phyloP scores from a whole-genome alignment of 73 alveolate genomes.

The Urostyla sp. region DNA sequence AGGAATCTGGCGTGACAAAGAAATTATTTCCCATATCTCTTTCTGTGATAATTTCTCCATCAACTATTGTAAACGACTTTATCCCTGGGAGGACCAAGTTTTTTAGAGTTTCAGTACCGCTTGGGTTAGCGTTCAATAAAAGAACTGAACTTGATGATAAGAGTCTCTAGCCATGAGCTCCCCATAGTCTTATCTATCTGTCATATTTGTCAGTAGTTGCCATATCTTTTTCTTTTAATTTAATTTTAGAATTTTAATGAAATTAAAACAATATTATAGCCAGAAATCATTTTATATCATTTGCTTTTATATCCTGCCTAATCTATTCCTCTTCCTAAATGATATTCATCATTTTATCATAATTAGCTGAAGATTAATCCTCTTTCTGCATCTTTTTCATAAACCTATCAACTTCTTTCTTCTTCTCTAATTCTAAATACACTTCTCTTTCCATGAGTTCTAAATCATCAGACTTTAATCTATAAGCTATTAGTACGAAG shows the following conservation, averaged over 20 bases:
- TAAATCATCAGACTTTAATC: constrained; percentile 70
- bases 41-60: constrained; percentile 76
- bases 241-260: too few relatives aligned
- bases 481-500: constrained; percentile 56
- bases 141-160: constrained; percentile 57
- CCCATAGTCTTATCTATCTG: constrained; percentile 86
- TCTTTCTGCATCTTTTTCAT: constrained; percentile 12
- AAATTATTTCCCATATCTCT: constrained; percentile 93
- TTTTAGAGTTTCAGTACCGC: constrained; percentile 92
- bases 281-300: too few relatives aligned
- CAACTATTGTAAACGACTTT: constrained; percentile 89
- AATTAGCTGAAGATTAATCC: too few relatives aligned
- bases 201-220: constrained; percentile 81
- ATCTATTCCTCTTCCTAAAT: too few relatives aligned
- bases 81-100: constrained; percentile 94
- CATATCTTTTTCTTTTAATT: constrained; percentile 30
- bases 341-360: too few relatives aligned
- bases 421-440: constrained; percentile 67
- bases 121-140: constrained; percentile 67
- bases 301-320: too few relatives aligned
- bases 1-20: constrained; percentile 79
- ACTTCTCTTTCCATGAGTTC: constrained; percentile 81
- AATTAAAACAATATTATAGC: too few relatives aligned
- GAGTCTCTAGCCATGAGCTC: constrained; percentile 61
- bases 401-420: constrained; percentile 67